Base-by-base conservation (phyloP, 352 stramenopile genomes). In the Phytophthora agathidicida region DNA sequence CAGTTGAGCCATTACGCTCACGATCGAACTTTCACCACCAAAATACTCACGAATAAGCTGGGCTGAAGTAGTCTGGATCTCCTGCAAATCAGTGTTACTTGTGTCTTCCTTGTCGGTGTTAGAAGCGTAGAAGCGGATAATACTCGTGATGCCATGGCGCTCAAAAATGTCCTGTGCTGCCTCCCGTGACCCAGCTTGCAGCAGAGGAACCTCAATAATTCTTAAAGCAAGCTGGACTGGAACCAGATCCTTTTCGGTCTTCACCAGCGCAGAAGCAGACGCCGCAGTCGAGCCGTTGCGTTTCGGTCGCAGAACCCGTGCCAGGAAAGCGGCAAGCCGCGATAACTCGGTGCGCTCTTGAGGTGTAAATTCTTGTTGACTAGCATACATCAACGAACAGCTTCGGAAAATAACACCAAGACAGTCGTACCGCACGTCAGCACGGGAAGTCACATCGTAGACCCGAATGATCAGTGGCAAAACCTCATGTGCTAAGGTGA, bases 391-490 rank as follows among this genome's bases (percentile, higher is more conserved):
- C 20, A 88, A 60, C 7, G 65, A 66, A 39, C 76, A 83, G 39
- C 65, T 73, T 14, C 76, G 72, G 31, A 77, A 69, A 17, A 91
- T 71, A 8, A 88, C 77, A 6, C 68, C 65, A 0, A 91, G 57
- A 41, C 76, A 88, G 17, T 91, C 81, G 30, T 76, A 71, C 1
- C 79, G 74, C 22, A 89, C 32, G 26, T 88, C 72, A 32, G 68
- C 65, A 9, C 72, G 79, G 32, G 64, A 68, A 5, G 66, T 87
- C 1, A 67, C 47, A 45, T 91, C 81, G 46, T 83, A 89, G 10
- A 91, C 70, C 14, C 69, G 60, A 36, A 80, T 72, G 35, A 91
- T 68, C 27, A 68, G 58, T 17, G 76, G 65, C 42, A 89, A 50
- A 7, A 85, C 73, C 7, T 75, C 65, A 26, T 80, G 75, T 0